These are phyloP conservation scores for Plenodomus tracheiphilus DNA, from an alignment of 2,329 filamentous ascomycete species.

Conservation along the genomic window DNA sequence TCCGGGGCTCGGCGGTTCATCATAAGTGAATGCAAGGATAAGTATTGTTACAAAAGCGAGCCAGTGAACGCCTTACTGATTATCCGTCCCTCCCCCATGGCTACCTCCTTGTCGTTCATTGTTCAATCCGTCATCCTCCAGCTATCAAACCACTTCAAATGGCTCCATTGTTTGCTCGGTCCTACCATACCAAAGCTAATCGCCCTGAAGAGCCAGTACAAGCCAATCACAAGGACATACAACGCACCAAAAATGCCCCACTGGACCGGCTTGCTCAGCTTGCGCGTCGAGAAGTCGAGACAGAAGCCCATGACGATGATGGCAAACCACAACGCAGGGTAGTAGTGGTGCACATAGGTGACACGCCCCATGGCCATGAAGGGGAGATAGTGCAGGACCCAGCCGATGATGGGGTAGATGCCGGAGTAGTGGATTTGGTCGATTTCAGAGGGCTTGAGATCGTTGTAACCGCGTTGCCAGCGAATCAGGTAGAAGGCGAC, in stretches of 20 bases:
- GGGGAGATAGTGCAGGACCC: slow-evolving; percentile 94
- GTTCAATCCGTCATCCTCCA: slow-evolving; percentile 78
- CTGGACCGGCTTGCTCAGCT: slow-evolving; percentile 65
- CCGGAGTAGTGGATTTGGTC: slow-evolving; percentile 95
- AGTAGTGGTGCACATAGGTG: slow-evolving; percentile 99
- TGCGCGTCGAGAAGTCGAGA: slow-evolving; percentile 78
- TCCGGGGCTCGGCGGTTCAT: too few relatives aligned
- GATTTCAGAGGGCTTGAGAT: slow-evolving; percentile 77
- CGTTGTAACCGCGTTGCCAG: slow-evolving; percentile 92
- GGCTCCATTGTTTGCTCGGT: slow-evolving; percentile 77
- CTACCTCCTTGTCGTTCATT: too few relatives aligned
- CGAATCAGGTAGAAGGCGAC: slow-evolving; percentile 84
- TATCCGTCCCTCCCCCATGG: too few relatives aligned
- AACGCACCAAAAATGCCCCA: slow-evolving; percentile 72
- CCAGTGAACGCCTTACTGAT: too few relatives aligned
- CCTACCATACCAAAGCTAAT: slow-evolving; percentile 98
- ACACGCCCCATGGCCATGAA: slow-evolving; percentile 98
- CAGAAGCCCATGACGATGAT: slow-evolving; percentile 89
- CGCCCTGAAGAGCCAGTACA: slow-evolving; percentile 89
- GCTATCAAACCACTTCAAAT: slow-evolving; percentile 89
- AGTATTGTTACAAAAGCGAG: too few relatives aligned
- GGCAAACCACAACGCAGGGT: slow-evolving; percentile 96
- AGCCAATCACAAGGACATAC: slow-evolving; percentile 73
- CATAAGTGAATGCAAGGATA: too few relatives aligned
- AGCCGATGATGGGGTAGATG: slow-evolving; percentile 87